Evolutionary conservation across 495 filamentous ascomycete genomes (phyloP).

Genomic region (Evansstolkia leycettana): DNA sequence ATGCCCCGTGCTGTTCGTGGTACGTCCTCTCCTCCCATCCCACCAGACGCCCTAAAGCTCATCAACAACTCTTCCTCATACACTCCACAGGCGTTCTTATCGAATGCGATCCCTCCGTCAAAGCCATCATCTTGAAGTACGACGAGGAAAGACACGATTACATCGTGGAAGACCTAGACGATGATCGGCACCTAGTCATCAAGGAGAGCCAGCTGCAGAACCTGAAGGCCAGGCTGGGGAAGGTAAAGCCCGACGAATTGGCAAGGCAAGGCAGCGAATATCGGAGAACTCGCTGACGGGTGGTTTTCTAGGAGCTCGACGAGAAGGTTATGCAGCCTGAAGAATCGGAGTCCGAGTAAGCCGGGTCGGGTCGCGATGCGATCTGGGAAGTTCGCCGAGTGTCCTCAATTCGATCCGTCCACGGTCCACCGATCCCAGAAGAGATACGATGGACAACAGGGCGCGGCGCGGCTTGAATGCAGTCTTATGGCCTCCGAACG

Average conservation of each 20-base stretch:
- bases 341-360: conserved; percentile 37
- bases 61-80: background rate
- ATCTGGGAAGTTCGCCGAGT: too few relatives aligned
- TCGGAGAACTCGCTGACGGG: background rate
- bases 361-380: too few relatives aligned
- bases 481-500: too few relatives aligned
- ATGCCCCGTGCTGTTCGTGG: conserved; percentile 41
- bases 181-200: conserved; percentile 54
- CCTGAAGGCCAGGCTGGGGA: conserved; percentile 47
- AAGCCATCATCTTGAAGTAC: conserved; percentile 64
- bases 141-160: conserved; percentile 55
- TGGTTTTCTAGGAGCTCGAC: conserved; percentile 31
- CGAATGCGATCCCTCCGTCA: conserved; percentile 68
- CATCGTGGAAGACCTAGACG: conserved; percentile 67
- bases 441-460: too few relatives aligned
- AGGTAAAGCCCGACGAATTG: conserved; percentile 27
- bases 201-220: conserved; percentile 55
- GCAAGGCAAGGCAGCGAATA: background rate
- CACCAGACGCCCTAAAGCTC: background rate
- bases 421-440: too few relatives aligned
- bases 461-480: too few relatives aligned
- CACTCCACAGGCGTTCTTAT: conserved; percentile 49
- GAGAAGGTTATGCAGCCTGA: conserved; percentile 43
- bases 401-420: too few relatives aligned
- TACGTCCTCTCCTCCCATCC: conserved; percentile 6